Evolutionary conservation across 2,329 filamentous ascomycete species (phyloP), one percentile per base, ranked within the genome.

Genomic region (Monosporascus sp.): DNA sequence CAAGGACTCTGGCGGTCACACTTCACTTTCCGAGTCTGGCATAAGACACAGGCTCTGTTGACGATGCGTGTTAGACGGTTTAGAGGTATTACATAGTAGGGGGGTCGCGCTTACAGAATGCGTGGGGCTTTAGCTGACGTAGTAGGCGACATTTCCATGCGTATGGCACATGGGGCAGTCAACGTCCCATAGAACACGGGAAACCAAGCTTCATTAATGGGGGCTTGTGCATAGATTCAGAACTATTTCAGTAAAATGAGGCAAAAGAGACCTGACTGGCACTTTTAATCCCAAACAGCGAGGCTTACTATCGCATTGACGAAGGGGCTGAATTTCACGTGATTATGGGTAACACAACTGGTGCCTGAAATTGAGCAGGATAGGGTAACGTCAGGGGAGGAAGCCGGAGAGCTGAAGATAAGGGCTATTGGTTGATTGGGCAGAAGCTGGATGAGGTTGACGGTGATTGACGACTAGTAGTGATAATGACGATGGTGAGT

Each of bases 1-100:
- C 81, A 84, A 4, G 81, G 81, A 41, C 77, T 81, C 43, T 75
- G 76, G 55, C 81, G 75, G 60, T 84, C 80, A 67, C 81, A 84
- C 65, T 82, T 83, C 68, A 83, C 83, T 69, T 84, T 84, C 61
- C 81, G 76, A 62, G 80, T 78, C 63, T 84, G 81, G 62, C 81
- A 84, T 38, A 83, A 70, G 20, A 81, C 77, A 59, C 80, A 82
- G 20, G 78, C 78, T 15, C 50, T 54, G 43, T 53, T 47, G 18
- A 45, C 60, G 60, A 49, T 48, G 2, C 35, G 38, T 50, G 43
- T 49, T 52, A 45, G 38, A n/a, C 44, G 27, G 20, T 24, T 31
- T 15, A 48, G n/a, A 14, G n/a, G 47, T 25, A 43, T 31, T 24
- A 35, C 3, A 27, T 9, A 27, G 15, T 27, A 41, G 7, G 48